Evolutionary conservation across 2,329 filamentous ascomycete species (phyloP), one percentile per base, ranked within the genome.

Genomic region (Ceratocystis huliohia): DNA sequence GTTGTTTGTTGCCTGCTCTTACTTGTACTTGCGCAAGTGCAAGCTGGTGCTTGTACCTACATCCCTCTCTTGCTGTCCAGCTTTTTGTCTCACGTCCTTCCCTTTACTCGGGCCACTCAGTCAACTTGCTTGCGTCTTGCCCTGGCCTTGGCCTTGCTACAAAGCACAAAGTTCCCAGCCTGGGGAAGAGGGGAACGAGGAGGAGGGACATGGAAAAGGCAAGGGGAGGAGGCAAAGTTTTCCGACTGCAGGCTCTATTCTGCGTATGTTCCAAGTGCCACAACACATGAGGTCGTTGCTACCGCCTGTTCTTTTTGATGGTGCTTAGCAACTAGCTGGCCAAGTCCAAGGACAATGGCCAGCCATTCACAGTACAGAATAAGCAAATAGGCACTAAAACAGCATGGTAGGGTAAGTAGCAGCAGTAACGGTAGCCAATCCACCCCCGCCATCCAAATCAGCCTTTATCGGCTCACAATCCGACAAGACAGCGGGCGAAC

Each of bases 401-500:
- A 37, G 33, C 33, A 37, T 37, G 33, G 33, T 3, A 37, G 33
- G 33, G 33, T 13, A 37, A 37, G 33, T 1, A 50, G 46, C 22
- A 22, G 6, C 5, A 50, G 17, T 15, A n/a, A n/a, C 46, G 22
- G 17, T 22, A 50, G 17, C 17, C 46, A 50, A 50, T 22, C 46
- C 53, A 30, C n/a, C 53, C 25, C 53, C 53, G 15, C 25, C 53
- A n/a, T 33, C 46, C 46, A 5, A n/a, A 17, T n/a, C 46, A 50
- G 15, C n/a, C 22, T 50, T n/a, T 50, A n/a, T 22, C 25, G 25
- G 28, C 28, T 59, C 48, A 28, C 7, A 33, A 59, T 59, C 28
- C 53, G 28, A 59, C 53, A 30, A 20, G 53, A 59, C 53, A 59
- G 53, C 53, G 53, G 53, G 53, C 53, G 28, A 59, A 59, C 28